These are phyloP conservation scores for Neofusicoccum umdonicola DNA, from an alignment of 2,329 filamentous ascomycete species.

Conservation along the genomic window DNA sequence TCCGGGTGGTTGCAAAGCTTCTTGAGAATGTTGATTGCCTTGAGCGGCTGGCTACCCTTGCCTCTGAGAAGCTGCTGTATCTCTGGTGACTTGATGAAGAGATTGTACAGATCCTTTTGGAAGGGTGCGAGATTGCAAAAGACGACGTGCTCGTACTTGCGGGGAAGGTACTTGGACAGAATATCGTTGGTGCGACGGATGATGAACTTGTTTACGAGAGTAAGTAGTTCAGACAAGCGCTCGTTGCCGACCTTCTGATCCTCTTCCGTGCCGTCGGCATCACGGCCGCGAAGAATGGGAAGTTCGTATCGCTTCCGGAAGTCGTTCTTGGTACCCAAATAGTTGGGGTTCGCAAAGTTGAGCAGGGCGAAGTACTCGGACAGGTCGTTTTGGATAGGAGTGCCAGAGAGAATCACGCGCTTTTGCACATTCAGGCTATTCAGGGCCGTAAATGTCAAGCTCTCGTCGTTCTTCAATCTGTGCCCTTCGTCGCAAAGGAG, in stretches of 20 bases:
- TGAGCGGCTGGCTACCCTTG: slow-evolving; percentile 92
- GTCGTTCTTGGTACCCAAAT: slow-evolving; percentile 83
- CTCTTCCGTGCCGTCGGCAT: slow-evolving; percentile 81
- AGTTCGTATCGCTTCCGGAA: slow-evolving; percentile 94
- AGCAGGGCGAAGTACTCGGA: slow-evolving; percentile 96
- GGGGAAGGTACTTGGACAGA: slow-evolving; percentile 90
- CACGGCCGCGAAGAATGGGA: slow-evolving; percentile 85
- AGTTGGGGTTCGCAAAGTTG: slow-evolving; percentile 91
- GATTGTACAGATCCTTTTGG: slow-evolving; percentile 90
- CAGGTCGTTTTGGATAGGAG: slow-evolving; percentile 97
- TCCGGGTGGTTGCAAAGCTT: slow-evolving; percentile 99
- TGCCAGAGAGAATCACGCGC: slow-evolving; percentile 92
- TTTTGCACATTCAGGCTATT: slow-evolving; percentile 87
- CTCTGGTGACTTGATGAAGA: slow-evolving; percentile 93
- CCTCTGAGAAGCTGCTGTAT: slow-evolving; percentile 89
- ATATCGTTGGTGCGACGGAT: slow-evolving; percentile 98
- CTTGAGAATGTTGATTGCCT: slow-evolving; percentile 94
- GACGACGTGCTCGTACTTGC: slow-evolving; percentile 99
- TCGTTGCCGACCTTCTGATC: slow-evolving; percentile 82
- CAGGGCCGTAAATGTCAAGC: slow-evolving; percentile 87
- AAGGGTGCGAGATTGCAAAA: slow-evolving; percentile 95
- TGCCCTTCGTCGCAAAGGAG: slow-evolving; percentile 97
- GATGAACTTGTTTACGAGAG: slow-evolving; percentile 94
- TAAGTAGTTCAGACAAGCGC: slow-evolving; percentile 74
- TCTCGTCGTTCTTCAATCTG: slow-evolving; percentile 93